phyloP scores from a whole-genome alignment of 2,329 filamentous ascomycete species.

The Penicillium italicum region DNA sequence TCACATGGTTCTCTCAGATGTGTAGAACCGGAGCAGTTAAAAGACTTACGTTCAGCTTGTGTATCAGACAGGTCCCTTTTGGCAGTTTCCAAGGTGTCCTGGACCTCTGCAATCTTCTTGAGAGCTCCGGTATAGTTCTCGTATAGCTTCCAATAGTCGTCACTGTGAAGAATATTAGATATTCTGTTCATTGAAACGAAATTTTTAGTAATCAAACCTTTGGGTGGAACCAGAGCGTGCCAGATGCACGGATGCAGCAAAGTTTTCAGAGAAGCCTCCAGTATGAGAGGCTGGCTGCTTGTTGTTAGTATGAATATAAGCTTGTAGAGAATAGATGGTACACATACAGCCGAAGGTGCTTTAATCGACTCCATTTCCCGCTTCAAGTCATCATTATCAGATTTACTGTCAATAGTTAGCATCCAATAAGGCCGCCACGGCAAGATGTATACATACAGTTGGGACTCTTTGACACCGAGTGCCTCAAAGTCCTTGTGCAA shows the following conservation, averaged over 20 bases:
- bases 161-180: constrained; percentile 27
- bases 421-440: not conserved
- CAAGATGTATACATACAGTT: constrained; percentile 31
- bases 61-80: constrained; percentile 38
- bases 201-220: constrained; percentile 24
- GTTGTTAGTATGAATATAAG: constrained; percentile 12
- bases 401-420: constrained; percentile 34
- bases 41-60: constrained; percentile 35
- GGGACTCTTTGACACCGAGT: constrained; percentile 38
- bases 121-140: constrained; percentile 38
- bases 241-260: constrained; percentile 31
- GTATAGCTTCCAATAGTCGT: constrained; percentile 43
- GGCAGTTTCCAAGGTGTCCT: constrained; percentile 35
- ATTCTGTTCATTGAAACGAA: not conserved
- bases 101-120: constrained; percentile 38
- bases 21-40: not conserved
- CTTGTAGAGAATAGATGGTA: not conserved
- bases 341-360: constrained; percentile 21
- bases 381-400: constrained; percentile 40
- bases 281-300: constrained; percentile 27
- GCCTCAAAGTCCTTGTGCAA: constrained; percentile 44
- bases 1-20: not conserved
- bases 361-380: constrained; percentile 38
- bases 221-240: constrained; percentile 36
- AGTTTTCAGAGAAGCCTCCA: constrained; percentile 35